These are phyloP conservation scores for Solanum lignicaule DNA, from an alignment of 257 asterid genomes.

Conservation along the genomic window DNA sequence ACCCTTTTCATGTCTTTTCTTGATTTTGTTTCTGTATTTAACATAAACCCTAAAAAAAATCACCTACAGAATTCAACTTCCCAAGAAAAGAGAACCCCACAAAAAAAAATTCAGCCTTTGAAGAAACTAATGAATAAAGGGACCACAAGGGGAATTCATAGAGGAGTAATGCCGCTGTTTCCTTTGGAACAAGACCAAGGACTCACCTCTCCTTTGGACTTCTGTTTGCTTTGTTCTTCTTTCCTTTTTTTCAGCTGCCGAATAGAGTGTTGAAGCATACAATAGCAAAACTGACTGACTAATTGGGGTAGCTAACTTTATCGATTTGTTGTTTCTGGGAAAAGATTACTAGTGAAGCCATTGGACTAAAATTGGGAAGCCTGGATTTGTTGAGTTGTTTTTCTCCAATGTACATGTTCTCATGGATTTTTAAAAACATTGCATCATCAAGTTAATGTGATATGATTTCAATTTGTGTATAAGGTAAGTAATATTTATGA, in stretches of 20 bases:
- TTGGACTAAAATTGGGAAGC: background rate
- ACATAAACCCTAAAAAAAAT: background rate
- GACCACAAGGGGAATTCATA: background rate
- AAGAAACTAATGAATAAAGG: background rate
- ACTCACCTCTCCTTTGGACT: background rate
- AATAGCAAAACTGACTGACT: no score
- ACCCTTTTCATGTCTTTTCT: background rate
- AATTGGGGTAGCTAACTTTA: background rate
- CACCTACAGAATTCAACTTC: background rate
- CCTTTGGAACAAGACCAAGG: background rate
- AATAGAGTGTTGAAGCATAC: background rate
- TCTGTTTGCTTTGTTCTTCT: background rate
- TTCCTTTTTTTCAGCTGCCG: background rate
- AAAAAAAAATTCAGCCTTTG: background rate
- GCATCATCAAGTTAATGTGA: background rate
- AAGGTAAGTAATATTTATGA: background rate
- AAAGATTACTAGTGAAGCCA: background rate
- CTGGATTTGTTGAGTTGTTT: background rate
- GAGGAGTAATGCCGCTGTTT: background rate
- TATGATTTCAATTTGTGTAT: background rate
- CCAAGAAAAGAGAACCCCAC: background rate
- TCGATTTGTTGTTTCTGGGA: background rate
- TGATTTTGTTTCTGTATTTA: background rate
- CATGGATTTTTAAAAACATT: background rate
- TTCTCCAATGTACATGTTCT: background rate